These are phyloP conservation scores for Nyssa sinensis DNA, from an alignment of 148 eudicot genomes.

Conservation along the genomic window DNA sequence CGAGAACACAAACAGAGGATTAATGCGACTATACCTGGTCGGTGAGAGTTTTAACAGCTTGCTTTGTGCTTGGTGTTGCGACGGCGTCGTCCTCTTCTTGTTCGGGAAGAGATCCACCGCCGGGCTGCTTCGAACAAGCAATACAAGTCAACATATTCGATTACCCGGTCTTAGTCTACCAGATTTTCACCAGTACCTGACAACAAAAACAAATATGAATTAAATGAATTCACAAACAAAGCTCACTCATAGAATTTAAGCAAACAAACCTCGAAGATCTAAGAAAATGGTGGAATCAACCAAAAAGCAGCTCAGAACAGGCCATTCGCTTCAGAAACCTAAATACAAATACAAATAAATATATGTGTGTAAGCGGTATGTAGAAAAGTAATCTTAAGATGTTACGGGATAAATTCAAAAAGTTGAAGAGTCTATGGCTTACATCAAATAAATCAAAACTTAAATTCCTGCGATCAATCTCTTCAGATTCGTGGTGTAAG, in stretches of 20 bases:
- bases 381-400: neutral
- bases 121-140: constrained; percentile 62
- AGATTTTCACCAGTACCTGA: neutral
- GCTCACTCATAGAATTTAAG: neutral
- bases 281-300: neutral
- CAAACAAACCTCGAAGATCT: neutral
- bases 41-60: constrained; percentile 71
- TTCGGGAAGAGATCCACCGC: constrained; percentile 47
- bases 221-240: neutral
- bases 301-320: neutral
- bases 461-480: neutral
- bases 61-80: constrained; percentile 63
- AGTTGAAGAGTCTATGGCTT: neutral
- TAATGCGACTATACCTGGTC: constrained; percentile 41
- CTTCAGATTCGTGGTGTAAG: no score
- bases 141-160: constrained; percentile 67
- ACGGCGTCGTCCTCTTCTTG: constrained; percentile 46
- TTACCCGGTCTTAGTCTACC: neutral
- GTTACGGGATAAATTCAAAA: neutral
- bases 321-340: neutral
- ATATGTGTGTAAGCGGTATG: neutral
- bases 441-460: neutral
- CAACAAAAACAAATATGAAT: neutral
- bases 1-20: neutral
- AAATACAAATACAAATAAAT: neutral